These are phyloP conservation scores for Coemansia sp. DNA, from an alignment of 192 early-diverging fungal species.

Conservation along the genomic window DNA sequence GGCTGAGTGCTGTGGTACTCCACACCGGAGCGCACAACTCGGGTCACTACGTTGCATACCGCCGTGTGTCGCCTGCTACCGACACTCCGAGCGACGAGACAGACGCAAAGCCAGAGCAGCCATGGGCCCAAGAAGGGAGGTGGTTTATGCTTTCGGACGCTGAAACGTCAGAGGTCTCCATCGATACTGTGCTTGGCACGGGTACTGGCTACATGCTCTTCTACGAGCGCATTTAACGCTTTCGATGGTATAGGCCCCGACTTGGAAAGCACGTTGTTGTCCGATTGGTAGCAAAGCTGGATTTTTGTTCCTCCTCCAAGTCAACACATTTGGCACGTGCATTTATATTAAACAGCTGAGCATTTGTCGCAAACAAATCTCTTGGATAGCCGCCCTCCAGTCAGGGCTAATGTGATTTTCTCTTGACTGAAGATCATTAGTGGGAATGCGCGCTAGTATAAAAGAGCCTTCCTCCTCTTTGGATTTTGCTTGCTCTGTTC, in stretches of 20 bases:
- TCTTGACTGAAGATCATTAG: not conserved
- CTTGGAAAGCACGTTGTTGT: not conserved
- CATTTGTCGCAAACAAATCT: not conserved
- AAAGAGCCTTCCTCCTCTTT: not conserved
- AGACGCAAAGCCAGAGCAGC: not conserved
- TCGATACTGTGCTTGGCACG: conserved; percentile 43
- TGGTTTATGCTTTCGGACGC: conserved; percentile 72
- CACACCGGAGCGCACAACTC: conserved; percentile 84
- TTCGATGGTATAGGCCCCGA: not conserved
- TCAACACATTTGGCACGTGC: not conserved
- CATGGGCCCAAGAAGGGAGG: conserved; percentile 4
- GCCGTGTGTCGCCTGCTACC: conserved; percentile 47
- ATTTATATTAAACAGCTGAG: not conserved
- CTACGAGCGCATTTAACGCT: conserved; percentile 42
- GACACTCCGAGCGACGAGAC: not conserved
- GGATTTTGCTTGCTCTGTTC: not conserved
- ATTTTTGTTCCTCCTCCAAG: not conserved
- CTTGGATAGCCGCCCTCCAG: not conserved
- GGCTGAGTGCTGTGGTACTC: conserved; percentile 73
- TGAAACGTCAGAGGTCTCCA: conserved; percentile 40
- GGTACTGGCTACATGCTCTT: conserved; percentile 55
- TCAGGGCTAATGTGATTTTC: not conserved
- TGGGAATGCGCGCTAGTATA: not conserved
- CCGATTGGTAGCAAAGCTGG: not conserved
- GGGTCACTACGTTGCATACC: conserved; percentile 90